These are phyloP conservation scores for Xylaria sp. DNA, from an alignment of 2,329 filamentous ascomycete genomes.

Conservation along the genomic window DNA sequence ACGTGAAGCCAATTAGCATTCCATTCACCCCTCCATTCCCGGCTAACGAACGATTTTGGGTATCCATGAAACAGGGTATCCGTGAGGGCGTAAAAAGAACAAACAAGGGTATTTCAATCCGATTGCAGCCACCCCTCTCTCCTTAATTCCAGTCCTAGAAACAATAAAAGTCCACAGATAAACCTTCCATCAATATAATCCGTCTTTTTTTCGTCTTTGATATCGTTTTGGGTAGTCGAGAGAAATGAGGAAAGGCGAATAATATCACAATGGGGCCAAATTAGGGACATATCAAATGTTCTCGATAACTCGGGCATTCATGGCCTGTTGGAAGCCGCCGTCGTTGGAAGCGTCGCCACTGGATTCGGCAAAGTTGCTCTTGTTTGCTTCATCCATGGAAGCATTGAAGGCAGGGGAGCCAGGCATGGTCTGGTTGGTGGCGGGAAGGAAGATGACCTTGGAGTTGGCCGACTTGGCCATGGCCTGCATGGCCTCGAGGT, in stretches of 20 bases:
- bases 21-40: slow-evolving; percentile 11
- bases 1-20: not conserved
- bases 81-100: slow-evolving; percentile 24
- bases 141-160: slow-evolving; percentile 12
- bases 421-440: slow-evolving; percentile 70
- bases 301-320: slow-evolving; percentile 85
- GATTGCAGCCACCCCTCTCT: not conserved
- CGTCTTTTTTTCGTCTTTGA: not conserved
- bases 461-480: slow-evolving; percentile 95
- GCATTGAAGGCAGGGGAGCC: slow-evolving; percentile 55
- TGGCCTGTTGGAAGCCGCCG: slow-evolving; percentile 77
- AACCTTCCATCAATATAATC: not conserved
- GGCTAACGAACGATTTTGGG: slow-evolving; percentile 47
- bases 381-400: slow-evolving; percentile 53
- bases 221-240: not conserved
- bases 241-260: not conserved
- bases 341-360: slow-evolving; percentile 59
- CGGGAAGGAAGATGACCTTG: slow-evolving; percentile 87
- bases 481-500: slow-evolving; percentile 97
- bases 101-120: slow-evolving; percentile 37
- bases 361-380: slow-evolving; percentile 57
- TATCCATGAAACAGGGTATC: slow-evolving; percentile 47
- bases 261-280: not conserved
- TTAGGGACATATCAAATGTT: slow-evolving; percentile 73
- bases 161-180: not conserved